Evolutionary conservation across 768 basidiomycete genomes (phyloP).

Genomic region (Amanita subjunquillea): DNA sequence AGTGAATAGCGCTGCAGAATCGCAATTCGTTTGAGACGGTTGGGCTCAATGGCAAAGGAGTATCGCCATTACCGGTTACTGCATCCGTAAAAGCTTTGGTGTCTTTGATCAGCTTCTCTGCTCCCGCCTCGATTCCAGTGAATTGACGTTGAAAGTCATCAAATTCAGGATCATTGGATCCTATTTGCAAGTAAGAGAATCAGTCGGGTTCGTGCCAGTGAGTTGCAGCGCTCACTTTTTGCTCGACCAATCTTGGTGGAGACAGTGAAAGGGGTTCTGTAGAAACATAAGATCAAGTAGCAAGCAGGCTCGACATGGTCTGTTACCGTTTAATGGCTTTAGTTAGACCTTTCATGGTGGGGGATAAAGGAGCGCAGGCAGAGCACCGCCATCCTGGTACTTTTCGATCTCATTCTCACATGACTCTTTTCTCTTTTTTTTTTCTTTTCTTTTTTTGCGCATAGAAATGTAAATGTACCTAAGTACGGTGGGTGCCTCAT

Average conservation of each 20-base stretch:
- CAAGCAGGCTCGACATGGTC: slow-evolving; percentile 3
- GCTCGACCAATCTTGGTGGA: slow-evolving; percentile 83
- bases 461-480: no score
- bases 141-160: slow-evolving; percentile 82
- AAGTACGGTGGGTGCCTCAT: no score
- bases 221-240: slow-evolving; percentile 60
- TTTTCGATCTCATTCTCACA: background rate
- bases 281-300: slow-evolving; percentile 1
- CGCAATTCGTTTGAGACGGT: background rate
- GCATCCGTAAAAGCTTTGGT: slow-evolving; percentile 80
- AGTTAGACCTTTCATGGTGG: slow-evolving; percentile 72
- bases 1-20: slow-evolving; percentile 48
- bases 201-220: background rate
- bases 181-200: slow-evolving; percentile 19
- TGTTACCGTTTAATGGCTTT: slow-evolving; percentile 69
- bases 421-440: no score
- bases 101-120: slow-evolving; percentile 90
- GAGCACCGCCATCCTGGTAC: background rate
- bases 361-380: background rate
- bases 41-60: background rate
- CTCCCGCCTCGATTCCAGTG: slow-evolving; percentile 60
- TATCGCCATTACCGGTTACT: slow-evolving; percentile 42
- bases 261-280: slow-evolving; percentile 84
- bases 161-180: slow-evolving; percentile 82
- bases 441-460: no score